Evolutionary conservation across 176 grass and related monocot genomes (phyloP).

Genomic region (Triticum urartu): DNA sequence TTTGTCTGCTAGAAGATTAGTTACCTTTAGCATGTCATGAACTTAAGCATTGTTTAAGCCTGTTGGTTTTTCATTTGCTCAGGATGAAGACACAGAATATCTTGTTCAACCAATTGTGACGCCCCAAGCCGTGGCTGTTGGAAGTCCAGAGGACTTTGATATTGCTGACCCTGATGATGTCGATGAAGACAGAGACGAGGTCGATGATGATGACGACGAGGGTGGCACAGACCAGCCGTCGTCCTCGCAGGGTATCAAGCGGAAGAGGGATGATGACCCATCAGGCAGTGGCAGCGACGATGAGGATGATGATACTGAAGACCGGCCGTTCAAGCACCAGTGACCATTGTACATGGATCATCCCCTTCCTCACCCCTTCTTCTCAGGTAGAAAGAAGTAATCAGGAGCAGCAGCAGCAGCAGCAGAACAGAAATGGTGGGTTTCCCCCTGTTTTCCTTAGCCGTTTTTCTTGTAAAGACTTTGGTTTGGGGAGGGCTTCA

Average conservation of each 20-base stretch:
- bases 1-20: not conserved
- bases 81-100: conserved; percentile 95
- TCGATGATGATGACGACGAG: conserved; percentile 32
- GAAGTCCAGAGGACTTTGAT: conserved; percentile 46
- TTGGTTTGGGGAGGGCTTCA: conserved; percentile 41
- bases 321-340: conserved; percentile 63
- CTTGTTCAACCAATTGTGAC: conserved; percentile 68
- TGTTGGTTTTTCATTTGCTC: not conserved
- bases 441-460: conserved; percentile 40
- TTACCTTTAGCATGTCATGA: not conserved
- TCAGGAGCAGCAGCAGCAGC: conserved; percentile 31
- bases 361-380: conserved; percentile 2
- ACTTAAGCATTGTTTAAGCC: not conserved
- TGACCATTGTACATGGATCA: conserved; percentile 40
- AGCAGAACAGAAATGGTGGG: conserved; percentile 57
- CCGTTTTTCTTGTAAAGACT: conserved; percentile 67
- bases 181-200: conserved; percentile 59
- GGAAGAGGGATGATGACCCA: conserved; percentile 55
- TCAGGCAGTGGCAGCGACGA: conserved; percentile 42
- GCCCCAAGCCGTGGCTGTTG: conserved; percentile 36
- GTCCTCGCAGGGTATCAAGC: conserved; percentile 48
- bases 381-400: conserved; percentile 38
- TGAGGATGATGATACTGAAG: conserved; percentile 50
- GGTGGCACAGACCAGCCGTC: conserved; percentile 35
- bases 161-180: conserved; percentile 60